Percentiles rank a stretch among this genome's conserved stretches.
Evolutionary conservation across 2,329 filamentous ascomycete genomes (phyloP).

Genomic region (Lizonia empirigonia): DNA sequence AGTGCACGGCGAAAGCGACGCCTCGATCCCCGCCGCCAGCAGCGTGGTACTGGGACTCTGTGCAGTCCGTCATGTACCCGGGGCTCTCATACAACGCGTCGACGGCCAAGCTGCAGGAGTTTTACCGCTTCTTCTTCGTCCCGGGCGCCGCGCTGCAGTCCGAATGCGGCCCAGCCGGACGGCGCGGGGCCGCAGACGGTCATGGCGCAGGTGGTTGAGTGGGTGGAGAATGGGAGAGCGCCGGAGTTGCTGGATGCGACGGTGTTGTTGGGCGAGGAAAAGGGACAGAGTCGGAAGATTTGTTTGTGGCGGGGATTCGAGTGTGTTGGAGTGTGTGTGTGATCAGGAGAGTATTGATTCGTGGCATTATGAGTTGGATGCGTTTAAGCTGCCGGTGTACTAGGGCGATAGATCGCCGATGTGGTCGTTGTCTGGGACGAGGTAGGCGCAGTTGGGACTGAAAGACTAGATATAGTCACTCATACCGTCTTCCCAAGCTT

Average conservation of each 20-base stretch:
- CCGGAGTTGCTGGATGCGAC: conserved; percentile 54
- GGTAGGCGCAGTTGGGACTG: no score
- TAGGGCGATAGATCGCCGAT: no score
- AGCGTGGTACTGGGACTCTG: conserved; percentile 63
- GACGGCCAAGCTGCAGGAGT: conserved; percentile 54
- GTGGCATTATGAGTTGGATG: conserved; percentile 49
- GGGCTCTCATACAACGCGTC: conserved; percentile 47
- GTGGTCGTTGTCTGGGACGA: no score
- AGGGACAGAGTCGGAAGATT: conserved; percentile 46
- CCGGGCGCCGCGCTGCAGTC: conserved; percentile 60
- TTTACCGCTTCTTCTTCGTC: conserved; percentile 62
- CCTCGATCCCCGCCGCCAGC: conserved; percentile 59
- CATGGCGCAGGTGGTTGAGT: conserved; percentile 47
- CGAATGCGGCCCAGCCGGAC: conserved; percentile 17
- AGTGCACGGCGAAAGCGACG: conserved; percentile 63
- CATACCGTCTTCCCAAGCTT: no score
- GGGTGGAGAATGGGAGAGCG: conserved; percentile 57
- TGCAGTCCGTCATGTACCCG: conserved; percentile 58
- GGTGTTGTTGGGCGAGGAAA: conserved; percentile 31
- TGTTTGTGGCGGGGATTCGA: conserved; percentile 49
- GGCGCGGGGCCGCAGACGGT: conserved; percentile 54
- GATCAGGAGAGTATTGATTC: conserved; percentile 49
- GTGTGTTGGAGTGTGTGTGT: conserved; percentile 46
- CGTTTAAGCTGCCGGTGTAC: conserved; percentile 39
- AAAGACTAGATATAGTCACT: no score